These are phyloP conservation scores for Penicillium janthinellum DNA, from an alignment of 2,329 filamentous ascomycete genomes.

Conservation along the genomic window DNA sequence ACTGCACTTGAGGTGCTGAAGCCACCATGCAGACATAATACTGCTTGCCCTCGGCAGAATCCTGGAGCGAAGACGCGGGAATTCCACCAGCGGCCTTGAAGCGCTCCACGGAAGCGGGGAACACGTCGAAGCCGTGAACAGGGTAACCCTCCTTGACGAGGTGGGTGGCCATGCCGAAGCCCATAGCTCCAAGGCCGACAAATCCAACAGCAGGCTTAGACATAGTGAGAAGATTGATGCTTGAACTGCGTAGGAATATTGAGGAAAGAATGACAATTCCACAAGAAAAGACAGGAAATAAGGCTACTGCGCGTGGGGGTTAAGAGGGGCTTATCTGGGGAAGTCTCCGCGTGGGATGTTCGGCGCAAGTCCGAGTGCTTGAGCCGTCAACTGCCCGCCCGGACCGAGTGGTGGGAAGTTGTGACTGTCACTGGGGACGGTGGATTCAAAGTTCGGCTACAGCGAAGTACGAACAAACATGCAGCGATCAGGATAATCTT, in stretches of 20 bases:
- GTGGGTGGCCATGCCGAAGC: slow-evolving; percentile 77
- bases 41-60: slow-evolving; percentile 60
- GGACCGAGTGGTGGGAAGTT: background rate
- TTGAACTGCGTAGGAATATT: background rate
- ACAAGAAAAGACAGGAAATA: background rate
- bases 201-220: slow-evolving; percentile 61
- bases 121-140: slow-evolving; percentile 73
- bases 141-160: slow-evolving; percentile 67
- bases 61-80: slow-evolving; percentile 60
- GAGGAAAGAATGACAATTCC: background rate
- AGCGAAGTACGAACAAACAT: too few relatives aligned
- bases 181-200: slow-evolving; percentile 78
- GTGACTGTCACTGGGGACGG: background rate
- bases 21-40: slow-evolving; percentile 77
- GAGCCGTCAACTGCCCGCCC: slow-evolving; percentile 2
- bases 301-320: slow-evolving; percentile 12
- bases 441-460: too few relatives aligned
- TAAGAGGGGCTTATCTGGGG: slow-evolving; percentile 20
- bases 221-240: slow-evolving; percentile 27
- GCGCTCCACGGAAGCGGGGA: slow-evolving; percentile 64
- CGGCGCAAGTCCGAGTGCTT: slow-evolving; percentile 23
- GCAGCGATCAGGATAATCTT: too few relatives aligned
- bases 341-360: slow-evolving; percentile 16
- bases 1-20: slow-evolving; percentile 68
- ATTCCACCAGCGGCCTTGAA: slow-evolving; percentile 66